Base-by-base conservation (phyloP, 768 basidiomycete species). In the Albatrellus ellisii region DNA sequence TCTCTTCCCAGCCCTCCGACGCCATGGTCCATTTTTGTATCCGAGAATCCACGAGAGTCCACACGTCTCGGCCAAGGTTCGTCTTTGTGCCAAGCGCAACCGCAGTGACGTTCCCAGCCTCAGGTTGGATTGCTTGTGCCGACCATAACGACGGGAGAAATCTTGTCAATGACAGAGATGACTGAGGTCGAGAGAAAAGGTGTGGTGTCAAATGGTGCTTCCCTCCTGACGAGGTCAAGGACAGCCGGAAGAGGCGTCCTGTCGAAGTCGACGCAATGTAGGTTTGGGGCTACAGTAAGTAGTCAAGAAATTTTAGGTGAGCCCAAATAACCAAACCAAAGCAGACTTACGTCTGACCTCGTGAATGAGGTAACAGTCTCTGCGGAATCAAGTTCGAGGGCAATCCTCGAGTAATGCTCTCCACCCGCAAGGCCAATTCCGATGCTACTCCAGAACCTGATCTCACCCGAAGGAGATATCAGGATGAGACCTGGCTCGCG, bases 401-500 rank as follows among this genome's bases (percentile, higher is more conserved):
- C 51, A 4, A 67, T 61, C 21, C 70, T 67, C 8, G 68, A 67
- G 53, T 68, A 81, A 46, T 75, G 75, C 27, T 82, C 73, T 7
- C 83, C 85, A 10, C 86, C 85, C 2, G 86, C 82, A 11, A 89
- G 71, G 12, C 85, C 85, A 45, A 80, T 83, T 4, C 79, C 79
- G 32, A 92, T 80, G 46, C 78, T 81, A 43, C 90, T 80, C 91
- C 91, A 97, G 56, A 87, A 85, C 27, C 85, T 75, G 42, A 88
- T 62, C 48, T 77, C 66, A 4, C 91, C 91, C 0, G 69, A 62
- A 5, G 72, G 62, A 6, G 82, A 81, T 38, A 86, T 62, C 39
- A 92, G 70, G 32, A 95, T 75, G 28, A 94, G 72, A 20, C 90
- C 90, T 3, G 91, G 91, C 61, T 97, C 91, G 31, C 84, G 74